phyloP scores from a whole-genome alignment of 1,139 yeast genomes.

The Pichia kudriavzevii region DNA sequence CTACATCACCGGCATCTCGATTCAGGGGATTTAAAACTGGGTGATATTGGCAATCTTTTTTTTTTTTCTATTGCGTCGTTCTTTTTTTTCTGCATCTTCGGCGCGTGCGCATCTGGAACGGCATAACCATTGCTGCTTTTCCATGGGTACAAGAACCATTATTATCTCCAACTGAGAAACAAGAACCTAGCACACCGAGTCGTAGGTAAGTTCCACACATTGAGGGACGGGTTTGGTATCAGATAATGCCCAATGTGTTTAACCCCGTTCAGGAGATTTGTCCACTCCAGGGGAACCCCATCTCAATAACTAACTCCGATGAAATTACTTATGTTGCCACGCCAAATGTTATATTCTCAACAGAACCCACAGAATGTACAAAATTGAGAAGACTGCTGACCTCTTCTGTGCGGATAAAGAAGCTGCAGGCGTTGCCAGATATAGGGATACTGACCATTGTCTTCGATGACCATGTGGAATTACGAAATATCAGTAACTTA shows the following conservation, averaged over 20 bases:
- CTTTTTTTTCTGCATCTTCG: too few relatives aligned
- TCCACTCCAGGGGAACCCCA: conserved; percentile 2
- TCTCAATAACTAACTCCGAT: conserved; percentile 4
- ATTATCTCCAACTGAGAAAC: too few relatives aligned
- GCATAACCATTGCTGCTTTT: too few relatives aligned
- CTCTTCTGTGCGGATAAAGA: conserved; percentile 1
- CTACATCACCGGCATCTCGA: too few relatives aligned
- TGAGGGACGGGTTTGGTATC: too few relatives aligned
- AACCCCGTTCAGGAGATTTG: neutral
- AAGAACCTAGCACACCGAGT: too few relatives aligned
- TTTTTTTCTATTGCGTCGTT: too few relatives aligned
- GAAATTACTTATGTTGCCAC: conserved; percentile 7
- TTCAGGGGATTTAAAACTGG: too few relatives aligned
- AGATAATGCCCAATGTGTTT: neutral
- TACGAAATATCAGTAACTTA: conserved; percentile 5
- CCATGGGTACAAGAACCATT: too few relatives aligned
- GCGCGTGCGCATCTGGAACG: too few relatives aligned
- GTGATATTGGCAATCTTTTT: too few relatives aligned
- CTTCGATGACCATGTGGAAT: conserved; percentile 8
- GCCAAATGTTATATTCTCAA: conserved; percentile 4
- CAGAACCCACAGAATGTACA: neutral
- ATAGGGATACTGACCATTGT: conserved; percentile 7
- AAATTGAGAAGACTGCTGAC: conserved; percentile 1
- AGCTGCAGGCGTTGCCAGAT: conserved; percentile 1
- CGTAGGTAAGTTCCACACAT: too few relatives aligned